Evolutionary conservation across 306 rosid genomes (phyloP), one percentile per base, ranked within the genome.

Genomic region (Rubus parviflorus): DNA sequence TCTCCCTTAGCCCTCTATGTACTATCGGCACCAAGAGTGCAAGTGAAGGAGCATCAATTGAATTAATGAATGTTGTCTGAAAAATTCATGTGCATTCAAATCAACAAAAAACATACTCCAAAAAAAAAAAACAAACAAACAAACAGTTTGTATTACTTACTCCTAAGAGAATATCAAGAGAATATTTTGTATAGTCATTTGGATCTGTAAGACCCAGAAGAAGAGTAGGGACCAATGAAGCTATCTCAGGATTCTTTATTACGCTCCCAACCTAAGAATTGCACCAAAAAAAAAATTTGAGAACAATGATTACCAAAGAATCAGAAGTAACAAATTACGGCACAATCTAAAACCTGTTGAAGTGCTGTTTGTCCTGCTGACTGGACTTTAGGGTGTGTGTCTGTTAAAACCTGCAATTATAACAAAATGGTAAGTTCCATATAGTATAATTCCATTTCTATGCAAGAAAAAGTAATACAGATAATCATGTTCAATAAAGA

Each of bases 321-420:
- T 37, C 9, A 84, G 37, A 65, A 12, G 54, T 68, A 13, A 68
- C 38, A 25, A 42, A 30, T 43, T 35, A 58, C 7, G 58, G 41
- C 73, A 20, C 70, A 79, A 56, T 58, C 41, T 78, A 81, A 62
- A 80, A 95, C 99, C 97, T 95, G 97, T 72, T 95, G 96, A 87
- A 95, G 99, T 83, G 99, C 97, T 78, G 57, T 95, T 85, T 95
- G 99, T 85, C 97, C 97, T 25, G 99, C 97, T 52, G 99, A 92
- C 84, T 92, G 99, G 78, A 95, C 99, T 88, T 92, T 95, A 68
- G 97, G 97, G 81, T 95, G 99, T 65, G 99, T 90, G 80, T 95
- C 99, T 67, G 97, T 95, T 68, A 95, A 84, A 85, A 95, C 97
- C 99, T 92, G 85, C 79, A 85, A 75, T 77, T 10, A 67, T 54